Evolutionary conservation across 2,329 filamentous ascomycete genomes (phyloP), one percentile per base, ranked within the genome.

Genomic region (Seiridium unicorne): DNA sequence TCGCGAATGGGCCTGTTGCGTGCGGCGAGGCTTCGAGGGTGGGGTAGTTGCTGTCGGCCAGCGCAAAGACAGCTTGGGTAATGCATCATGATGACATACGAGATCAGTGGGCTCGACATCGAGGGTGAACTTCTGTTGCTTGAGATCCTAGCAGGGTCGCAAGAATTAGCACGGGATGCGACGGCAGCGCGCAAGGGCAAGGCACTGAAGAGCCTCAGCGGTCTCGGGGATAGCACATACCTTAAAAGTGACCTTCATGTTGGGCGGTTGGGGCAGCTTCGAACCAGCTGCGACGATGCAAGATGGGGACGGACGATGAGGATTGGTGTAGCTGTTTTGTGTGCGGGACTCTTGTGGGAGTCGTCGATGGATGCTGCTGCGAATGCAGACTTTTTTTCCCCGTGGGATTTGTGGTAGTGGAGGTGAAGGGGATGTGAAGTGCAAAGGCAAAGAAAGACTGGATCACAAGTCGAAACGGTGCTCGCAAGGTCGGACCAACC

Each of bases 91-190:
- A 71, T 67, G 70, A 76, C 90, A 71, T 89, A 97, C 93, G 76
- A 92, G 91, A 75, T 97, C 93, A 66, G 90, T 89, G 65, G 93
- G 92, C 77, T 98, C 93, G 73, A 93, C 92, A 69, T 98, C 94
- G 82, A 99, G 90, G 72, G 89, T 88, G 80, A 99, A 99, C 83
- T 97, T 97, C 77, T 97, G 91, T 79, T 98, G 95, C 84, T 97
- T 98, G 73, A 99, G 85, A 82, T 99, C 95, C 93, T 97, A 67
- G 59, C 61, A 10, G 18, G 11, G 49, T 58, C 63, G 57, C 54
- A 63, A 68, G 49, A 64, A 64, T 59, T 63, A 36, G 60, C 34
- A 57, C 44, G 58, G 49, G 48, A 60, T 9, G 44, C 32, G 49
- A 57, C 31, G n/a, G 13, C 5, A 57, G 32, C 32, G 18, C 18